These are phyloP conservation scores for Pythium aquatile DNA, from an alignment of 352 stramenopile species.

Conservation along the genomic window DNA sequence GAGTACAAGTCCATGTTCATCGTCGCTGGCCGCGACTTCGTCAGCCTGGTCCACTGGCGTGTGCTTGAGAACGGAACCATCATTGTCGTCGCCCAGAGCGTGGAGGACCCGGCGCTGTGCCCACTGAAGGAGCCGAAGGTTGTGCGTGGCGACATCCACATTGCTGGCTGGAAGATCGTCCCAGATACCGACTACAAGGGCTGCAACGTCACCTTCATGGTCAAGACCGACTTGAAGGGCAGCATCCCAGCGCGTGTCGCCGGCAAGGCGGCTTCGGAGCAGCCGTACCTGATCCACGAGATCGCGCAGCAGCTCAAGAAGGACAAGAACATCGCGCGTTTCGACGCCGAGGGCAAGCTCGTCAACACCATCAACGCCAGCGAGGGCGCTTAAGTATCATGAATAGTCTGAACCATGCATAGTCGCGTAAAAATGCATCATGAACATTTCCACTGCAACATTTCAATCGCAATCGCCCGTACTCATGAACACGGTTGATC, in stretches of 20 bases:
- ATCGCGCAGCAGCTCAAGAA: constrained; percentile 58
- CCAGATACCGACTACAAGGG: constrained; percentile 54
- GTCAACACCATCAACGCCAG: constrained; percentile 21
- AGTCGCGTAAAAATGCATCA: background rate
- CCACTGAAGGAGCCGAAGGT: constrained; percentile 69
- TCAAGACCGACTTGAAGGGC: constrained; percentile 76
- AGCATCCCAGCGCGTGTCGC: constrained; percentile 63
- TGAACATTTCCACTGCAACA: too few relatives aligned
- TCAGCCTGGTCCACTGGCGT: constrained; percentile 66
- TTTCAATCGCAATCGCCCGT: too few relatives aligned
- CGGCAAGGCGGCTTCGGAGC: constrained; percentile 55
- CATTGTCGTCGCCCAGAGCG: constrained; percentile 56
- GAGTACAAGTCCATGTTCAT: constrained; percentile 76
- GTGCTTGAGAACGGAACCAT: constrained; percentile 56
- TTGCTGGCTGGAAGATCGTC: constrained; percentile 65
- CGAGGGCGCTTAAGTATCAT: constrained; percentile 9
- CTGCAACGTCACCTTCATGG: constrained; percentile 58
- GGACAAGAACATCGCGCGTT: constrained; percentile 38
- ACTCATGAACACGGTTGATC: too few relatives aligned
- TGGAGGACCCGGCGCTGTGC: constrained; percentile 49
- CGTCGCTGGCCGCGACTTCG: constrained; percentile 70
- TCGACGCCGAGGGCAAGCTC: constrained; percentile 30
- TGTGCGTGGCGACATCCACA: constrained; percentile 61
- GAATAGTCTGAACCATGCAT: background rate
- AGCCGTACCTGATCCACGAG: constrained; percentile 58